These are phyloP conservation scores for Alisma plantagoaquatica DNA, from an alignment of 106 monocot genomes.

Conservation along the genomic window DNA sequence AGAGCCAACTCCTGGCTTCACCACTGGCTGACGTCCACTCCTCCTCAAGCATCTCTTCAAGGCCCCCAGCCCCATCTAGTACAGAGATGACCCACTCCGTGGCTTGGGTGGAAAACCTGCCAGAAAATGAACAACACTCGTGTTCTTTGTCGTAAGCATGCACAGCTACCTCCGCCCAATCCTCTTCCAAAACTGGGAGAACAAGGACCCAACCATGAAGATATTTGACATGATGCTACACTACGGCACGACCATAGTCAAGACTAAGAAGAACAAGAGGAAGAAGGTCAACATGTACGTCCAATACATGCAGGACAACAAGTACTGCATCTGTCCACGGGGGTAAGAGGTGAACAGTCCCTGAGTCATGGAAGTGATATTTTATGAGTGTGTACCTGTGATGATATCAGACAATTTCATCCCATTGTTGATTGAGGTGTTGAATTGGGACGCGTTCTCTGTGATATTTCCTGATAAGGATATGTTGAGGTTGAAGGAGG, in stretches of 20 bases:
- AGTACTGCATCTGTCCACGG: conserved; percentile 59
- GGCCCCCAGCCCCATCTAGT: too few species aligned
- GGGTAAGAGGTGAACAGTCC: conserved; percentile 72
- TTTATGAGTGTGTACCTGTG: conserved; percentile 64
- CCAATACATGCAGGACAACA: conserved; percentile 58
- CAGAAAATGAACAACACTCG: too few species aligned
- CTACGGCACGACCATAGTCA: neutral
- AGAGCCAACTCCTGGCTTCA: too few species aligned
- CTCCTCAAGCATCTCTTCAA: too few species aligned
- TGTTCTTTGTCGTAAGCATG: too few species aligned
- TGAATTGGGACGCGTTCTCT: conserved; percentile 62
- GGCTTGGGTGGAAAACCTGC: too few species aligned
- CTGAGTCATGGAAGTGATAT: conserved; percentile 47
- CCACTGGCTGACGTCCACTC: too few species aligned
- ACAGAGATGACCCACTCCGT: too few species aligned
- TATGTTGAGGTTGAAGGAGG: conserved; percentile 42
- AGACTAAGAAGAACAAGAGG: neutral
- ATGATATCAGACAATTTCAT: conserved; percentile 48
- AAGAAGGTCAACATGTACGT: conserved; percentile 24
- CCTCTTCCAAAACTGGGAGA: conserved; percentile 52
- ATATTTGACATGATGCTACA: conserved; percentile 34
- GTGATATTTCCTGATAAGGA: conserved; percentile 45
- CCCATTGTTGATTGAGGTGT: conserved; percentile 55
- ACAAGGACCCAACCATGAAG: conserved; percentile 44
- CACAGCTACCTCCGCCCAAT: conserved; percentile 23